Conservation (phyloP, 1,284 basidiomycete genomes). For the Ganoderma lucidum region DNA sequence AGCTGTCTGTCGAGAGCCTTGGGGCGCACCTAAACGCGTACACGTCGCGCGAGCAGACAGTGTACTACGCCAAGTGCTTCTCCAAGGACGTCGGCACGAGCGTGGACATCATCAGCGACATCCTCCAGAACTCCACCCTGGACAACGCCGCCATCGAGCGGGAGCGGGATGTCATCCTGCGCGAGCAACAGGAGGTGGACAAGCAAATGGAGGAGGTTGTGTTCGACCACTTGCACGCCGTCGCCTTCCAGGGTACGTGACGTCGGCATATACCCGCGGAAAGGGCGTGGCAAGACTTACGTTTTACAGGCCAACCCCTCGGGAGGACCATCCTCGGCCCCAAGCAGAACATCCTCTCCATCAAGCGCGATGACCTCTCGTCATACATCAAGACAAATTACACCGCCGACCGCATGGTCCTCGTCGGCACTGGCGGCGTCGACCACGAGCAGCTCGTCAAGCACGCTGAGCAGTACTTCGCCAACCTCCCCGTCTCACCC, state of each 20-base stretch:
- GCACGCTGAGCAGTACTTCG: conserved; percentile 95
- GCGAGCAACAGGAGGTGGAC: conserved; percentile 99
- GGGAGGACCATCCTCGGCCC: conserved; percentile 98
- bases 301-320: conserved; percentile 81
- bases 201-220: conserved; percentile 99
- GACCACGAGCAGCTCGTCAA: conserved; percentile 94
- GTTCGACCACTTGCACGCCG: conserved; percentile 96
- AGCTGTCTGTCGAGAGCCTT: conserved; percentile 98
- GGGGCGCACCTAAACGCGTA: conserved; percentile 99
- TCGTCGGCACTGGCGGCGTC: conserved; percentile 96
- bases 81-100: conserved; percentile 92
- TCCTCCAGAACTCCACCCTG: conserved; percentile 97
- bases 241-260: conserved; percentile 90
- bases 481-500: conserved; percentile 85
- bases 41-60: conserved; percentile 98
- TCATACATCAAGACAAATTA: conserved; percentile 98
- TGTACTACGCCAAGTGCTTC: conserved; percentile 99
- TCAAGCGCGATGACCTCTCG: conserved; percentile 90
- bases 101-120: conserved; percentile 98
- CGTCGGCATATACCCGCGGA: conserved; percentile 17
- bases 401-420: conserved; percentile 98
- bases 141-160: conserved; percentile 91
- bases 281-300: conserved; percentile 17
- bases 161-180: conserved; percentile 96
- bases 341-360: conserved; percentile 96